phyloP scores from a whole-genome alignment of 2,329 filamentous ascomycete species.

The Escovopsis sp. region DNA sequence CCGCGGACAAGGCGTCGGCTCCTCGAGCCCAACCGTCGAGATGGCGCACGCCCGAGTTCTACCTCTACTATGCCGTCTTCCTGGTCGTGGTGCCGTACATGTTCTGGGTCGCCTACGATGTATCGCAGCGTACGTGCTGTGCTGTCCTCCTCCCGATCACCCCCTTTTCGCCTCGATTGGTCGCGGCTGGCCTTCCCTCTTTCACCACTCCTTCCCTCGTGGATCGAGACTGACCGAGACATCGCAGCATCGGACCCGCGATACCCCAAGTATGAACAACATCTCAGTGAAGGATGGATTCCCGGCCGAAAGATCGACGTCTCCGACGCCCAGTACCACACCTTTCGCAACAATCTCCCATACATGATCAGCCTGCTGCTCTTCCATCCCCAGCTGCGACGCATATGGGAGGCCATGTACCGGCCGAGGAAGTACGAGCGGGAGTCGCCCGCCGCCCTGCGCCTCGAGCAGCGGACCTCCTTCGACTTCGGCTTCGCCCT shows the following conservation, averaged over 20 bases:
- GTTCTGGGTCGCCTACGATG: conserved; percentile 79
- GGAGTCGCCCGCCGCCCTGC: conserved; percentile 32
- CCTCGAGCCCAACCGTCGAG: conserved; percentile 43
- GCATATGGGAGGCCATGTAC: conserved; percentile 46
- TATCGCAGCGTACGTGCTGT: conserved; percentile 61
- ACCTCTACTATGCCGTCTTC: conserved; percentile 61
- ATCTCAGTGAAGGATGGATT: conserved; percentile 76
- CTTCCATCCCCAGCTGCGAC: conserved; percentile 66
- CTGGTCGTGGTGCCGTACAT: conserved; percentile 58
- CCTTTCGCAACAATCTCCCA: conserved; percentile 74
- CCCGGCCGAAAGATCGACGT: conserved; percentile 84
- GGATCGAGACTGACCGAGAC: background rate
- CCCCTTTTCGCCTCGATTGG: background rate
- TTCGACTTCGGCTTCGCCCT: conserved; percentile 77
- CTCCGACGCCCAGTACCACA: conserved; percentile 74
- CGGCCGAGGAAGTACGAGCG: conserved; percentile 17
- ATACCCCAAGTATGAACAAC: conserved; percentile 56
- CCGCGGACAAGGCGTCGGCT: conserved; percentile 23
- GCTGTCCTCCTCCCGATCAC: too few species aligned
- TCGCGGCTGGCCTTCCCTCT: too few species aligned
- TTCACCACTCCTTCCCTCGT: too few species aligned
- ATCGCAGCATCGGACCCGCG: conserved; percentile 59
- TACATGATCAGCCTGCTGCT: conserved; percentile 60
- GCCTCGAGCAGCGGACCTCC: conserved; percentile 52
- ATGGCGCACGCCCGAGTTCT: conserved; percentile 83